Evolutionary conservation across 257 asterid species (phyloP).

Genomic region (Pogostemon cablin): DNA sequence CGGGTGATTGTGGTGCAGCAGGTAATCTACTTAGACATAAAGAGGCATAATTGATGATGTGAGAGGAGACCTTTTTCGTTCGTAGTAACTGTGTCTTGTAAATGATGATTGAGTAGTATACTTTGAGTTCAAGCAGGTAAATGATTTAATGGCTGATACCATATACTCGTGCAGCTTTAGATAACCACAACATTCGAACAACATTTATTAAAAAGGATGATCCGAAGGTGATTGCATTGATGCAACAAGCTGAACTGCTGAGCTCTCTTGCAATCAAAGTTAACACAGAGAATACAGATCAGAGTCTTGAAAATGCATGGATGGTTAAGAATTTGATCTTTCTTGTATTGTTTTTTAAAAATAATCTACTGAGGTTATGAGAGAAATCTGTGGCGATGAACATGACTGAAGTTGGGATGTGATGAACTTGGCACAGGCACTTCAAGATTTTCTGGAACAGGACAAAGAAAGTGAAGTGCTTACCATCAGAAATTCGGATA

Average conservation of each 20-base stretch:
- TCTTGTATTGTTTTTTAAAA: neutral
- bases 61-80: slow-evolving; percentile 27
- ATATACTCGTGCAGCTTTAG: slow-evolving; percentile 43
- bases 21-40: slow-evolving; percentile 45
- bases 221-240: slow-evolving; percentile 70
- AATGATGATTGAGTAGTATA: neutral
- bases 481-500: slow-evolving; percentile 40
- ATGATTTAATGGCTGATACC: slow-evolving; percentile 5
- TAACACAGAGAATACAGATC: slow-evolving; percentile 63
- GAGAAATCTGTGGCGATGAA: neutral
- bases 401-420: slow-evolving; percentile 2
- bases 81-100: neutral
- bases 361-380: neutral
- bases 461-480: slow-evolving; percentile 53
- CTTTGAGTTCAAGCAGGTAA: slow-evolving; percentile 8
- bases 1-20: slow-evolving; percentile 25
- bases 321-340: slow-evolving; percentile 39
- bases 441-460: slow-evolving; percentile 71
- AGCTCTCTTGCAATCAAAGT: slow-evolving; percentile 79
- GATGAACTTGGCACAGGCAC: slow-evolving; percentile 49
- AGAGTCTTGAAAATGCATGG: slow-evolving; percentile 92
- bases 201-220: slow-evolving; percentile 69
- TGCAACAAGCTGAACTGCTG: slow-evolving; percentile 86
- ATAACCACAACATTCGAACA: slow-evolving; percentile 38
- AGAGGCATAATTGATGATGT: slow-evolving; percentile 47